Conservation (phyloP, 106 monocot genomes). For the Gastrodia elata region DNA sequence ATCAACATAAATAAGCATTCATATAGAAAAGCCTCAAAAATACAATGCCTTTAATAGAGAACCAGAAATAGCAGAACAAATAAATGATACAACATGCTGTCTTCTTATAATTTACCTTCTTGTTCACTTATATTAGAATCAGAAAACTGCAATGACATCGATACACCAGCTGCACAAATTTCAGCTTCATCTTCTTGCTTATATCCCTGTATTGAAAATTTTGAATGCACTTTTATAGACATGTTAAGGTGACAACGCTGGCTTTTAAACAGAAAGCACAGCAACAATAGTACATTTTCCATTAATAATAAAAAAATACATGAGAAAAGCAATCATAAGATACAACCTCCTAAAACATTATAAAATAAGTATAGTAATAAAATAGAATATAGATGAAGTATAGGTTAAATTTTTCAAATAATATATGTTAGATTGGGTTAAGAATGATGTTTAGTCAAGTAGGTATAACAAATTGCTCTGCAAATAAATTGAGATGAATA, state of each 20-base stretch:
- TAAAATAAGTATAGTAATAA: not conserved
- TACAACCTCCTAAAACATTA: not conserved
- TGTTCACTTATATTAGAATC: conserved; percentile 12
- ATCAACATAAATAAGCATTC: not conserved
- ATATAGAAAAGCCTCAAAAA: not conserved
- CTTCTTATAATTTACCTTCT: conserved; percentile 14
- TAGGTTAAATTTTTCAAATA: not conserved
- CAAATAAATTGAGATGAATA: conserved; percentile 1
- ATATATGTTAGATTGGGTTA: not conserved
- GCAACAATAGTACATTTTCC: not conserved
- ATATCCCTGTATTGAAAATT: conserved; percentile 29
- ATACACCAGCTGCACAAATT: conserved; percentile 15
- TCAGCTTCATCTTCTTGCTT: conserved; percentile 24
- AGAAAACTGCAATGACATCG: conserved; percentile 13
- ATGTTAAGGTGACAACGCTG: not conserved
- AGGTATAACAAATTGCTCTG: not conserved
- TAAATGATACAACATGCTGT: not conserved
- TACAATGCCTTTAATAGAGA: not conserved
- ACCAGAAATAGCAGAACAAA: not conserved
- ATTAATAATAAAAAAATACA: not conserved
- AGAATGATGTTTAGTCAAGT: not conserved
- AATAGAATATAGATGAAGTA: not conserved
- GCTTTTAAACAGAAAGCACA: not conserved
- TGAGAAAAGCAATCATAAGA: not conserved
- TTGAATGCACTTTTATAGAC: not conserved